Percentiles rank a stretch among this genome's conserved stretches.
phyloP scores from a whole-genome alignment of 129 eudicot species.

The Logfia minima region DNA sequence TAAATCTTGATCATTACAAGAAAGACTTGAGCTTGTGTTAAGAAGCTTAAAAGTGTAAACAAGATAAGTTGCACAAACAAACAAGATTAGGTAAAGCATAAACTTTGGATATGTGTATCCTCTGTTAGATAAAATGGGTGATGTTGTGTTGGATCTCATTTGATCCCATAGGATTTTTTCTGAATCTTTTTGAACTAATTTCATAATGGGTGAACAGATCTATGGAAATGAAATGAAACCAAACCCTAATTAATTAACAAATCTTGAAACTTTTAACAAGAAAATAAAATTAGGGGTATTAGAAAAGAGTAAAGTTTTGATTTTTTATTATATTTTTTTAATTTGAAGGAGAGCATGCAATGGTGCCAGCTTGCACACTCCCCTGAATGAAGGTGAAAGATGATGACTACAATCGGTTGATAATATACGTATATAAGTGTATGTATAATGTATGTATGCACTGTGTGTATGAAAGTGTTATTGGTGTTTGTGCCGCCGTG shows the following conservation, averaged over 20 bases:
- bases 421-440: slow-evolving; percentile 10
- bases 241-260: slow-evolving; percentile 6
- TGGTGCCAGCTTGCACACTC: slow-evolving; percentile 66
- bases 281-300: slow-evolving; percentile 28
- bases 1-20: slow-evolving; percentile 34
- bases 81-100: slow-evolving; percentile 61
- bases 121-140: slow-evolving; percentile 32
- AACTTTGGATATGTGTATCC: slow-evolving; percentile 53
- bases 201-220: slow-evolving; percentile 42
- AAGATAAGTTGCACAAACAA: slow-evolving; percentile 66
- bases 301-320: slow-evolving; percentile 12
- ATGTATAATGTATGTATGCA: neutral
- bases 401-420: slow-evolving; percentile 18
- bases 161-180: slow-evolving; percentile 52
- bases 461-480: neutral
- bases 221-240: neutral
- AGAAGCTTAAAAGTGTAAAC: slow-evolving; percentile 73
- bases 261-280: slow-evolving; percentile 20
- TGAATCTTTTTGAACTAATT: slow-evolving; percentile 46
- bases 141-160: slow-evolving; percentile 27
- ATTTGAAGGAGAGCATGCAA: slow-evolving; percentile 49
- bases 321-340: neutral
- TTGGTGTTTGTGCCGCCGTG: slow-evolving; percentile 31
- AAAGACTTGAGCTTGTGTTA: slow-evolving; percentile 27
- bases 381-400: slow-evolving; percentile 33